Evolutionary conservation across 2,329 filamentous ascomycete genomes (phyloP), one percentile per base, ranked within the genome.

Genomic region (Simplicillium sp.): DNA sequence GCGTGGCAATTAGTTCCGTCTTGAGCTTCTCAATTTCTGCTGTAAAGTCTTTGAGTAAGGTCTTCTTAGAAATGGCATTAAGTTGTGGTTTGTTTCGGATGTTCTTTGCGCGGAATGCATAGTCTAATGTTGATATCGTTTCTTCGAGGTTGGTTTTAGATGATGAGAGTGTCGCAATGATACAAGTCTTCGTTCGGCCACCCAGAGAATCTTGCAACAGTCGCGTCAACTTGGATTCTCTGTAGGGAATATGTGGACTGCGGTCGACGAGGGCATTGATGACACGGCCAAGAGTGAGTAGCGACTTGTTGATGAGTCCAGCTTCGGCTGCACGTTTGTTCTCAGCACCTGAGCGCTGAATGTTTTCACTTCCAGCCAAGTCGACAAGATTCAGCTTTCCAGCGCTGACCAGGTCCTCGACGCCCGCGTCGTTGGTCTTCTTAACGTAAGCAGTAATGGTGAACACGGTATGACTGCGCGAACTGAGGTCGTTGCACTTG

Each of bases 401-500:
- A 3, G 86, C 82, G 56, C 84, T 87, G 37, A 97, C 75, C 54
- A 85, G 89, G 46, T 97, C 90, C 56, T 97, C 89, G 5, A 85
- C 86, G 4, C 88, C 89, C 45, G 83, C 80, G 37, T 94, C 86
- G 3, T 79, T 78, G 1, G 78, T 78, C 46, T 84, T 82, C 62
- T 94, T 95, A 54, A 88, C 82, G 56, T 89, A 87, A 1, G 89
- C 86, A 1, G 90, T 96, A 45, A 98, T 86, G 7, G 92, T 97
- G 57, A 98, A 98, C 16, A 98, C 84, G 0, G 92, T 98, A 57
- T 98, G 94, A 67, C 89, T 95, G 60, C 92, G 81, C 53, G 89
- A 96, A 63, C 89, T 96, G 41, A 97, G 77, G 54, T 98, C 92
- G 59, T 98, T 98, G 75, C 92, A 98, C 63, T 97, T 97, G n/a